A percentile compares a stretch with the other conserved stretches of the same genome.
Conservation (phyloP, 1,139 yeast genomes). For the Meyerozyma carpophila region DNA sequence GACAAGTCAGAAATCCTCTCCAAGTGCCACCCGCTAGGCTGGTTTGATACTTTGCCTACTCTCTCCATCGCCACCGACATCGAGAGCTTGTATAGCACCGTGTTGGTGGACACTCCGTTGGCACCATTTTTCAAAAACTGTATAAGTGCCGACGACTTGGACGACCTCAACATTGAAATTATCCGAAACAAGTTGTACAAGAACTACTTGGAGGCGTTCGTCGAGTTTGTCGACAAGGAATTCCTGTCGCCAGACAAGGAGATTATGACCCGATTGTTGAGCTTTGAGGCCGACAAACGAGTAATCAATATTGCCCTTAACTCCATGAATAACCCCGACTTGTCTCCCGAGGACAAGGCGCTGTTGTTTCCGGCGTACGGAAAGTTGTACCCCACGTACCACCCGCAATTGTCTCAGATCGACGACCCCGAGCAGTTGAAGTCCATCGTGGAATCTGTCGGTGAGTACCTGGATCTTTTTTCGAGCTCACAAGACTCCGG, state of each 20-base stretch:
- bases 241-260: slow-evolving; percentile 75
- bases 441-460: slow-evolving; percentile 63
- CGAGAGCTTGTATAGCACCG: slow-evolving; percentile 86
- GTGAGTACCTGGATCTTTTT: slow-evolving; percentile 71
- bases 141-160: slow-evolving; percentile 88
- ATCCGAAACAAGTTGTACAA: slow-evolving; percentile 87
- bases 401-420: slow-evolving; percentile 62
- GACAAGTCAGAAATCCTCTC: slow-evolving; percentile 81
- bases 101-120: slow-evolving; percentile 93
- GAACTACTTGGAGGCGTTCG: slow-evolving; percentile 88
- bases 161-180: slow-evolving; percentile 92
- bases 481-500: slow-evolving; percentile 42
- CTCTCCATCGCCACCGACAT: slow-evolving; percentile 91
- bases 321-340: slow-evolving; percentile 73
- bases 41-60: slow-evolving; percentile 98
- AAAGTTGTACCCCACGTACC: slow-evolving; percentile 69
- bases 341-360: slow-evolving; percentile 64
- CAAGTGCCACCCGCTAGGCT: slow-evolving; percentile 94
- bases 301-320: slow-evolving; percentile 87
- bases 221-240: slow-evolving; percentile 53
- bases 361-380: slow-evolving; percentile 79
- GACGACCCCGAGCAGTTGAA: slow-evolving; percentile 87
- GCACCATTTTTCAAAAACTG: slow-evolving; percentile 95
- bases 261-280: slow-evolving; percentile 70
- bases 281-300: slow-evolving; percentile 93